Evolutionary conservation across 1,284 basidiomycete species (phyloP), one percentile per base, ranked within the genome.

Genomic region (Erythrobasidium hasegawianum): DNA sequence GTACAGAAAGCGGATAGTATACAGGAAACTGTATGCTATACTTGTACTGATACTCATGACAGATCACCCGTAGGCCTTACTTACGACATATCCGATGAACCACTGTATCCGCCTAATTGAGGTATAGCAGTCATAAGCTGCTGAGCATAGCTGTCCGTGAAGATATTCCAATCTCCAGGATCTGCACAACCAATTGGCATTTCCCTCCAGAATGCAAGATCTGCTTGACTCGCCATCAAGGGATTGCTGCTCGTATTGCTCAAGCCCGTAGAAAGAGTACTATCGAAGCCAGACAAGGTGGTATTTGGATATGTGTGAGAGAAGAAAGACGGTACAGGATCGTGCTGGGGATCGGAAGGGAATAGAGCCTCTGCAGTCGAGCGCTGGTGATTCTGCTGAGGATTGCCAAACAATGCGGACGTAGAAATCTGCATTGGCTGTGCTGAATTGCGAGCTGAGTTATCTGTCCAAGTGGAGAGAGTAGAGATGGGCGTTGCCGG

Each of bases 111-210:
- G 43, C 43, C 43, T 5, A 47, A 8, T 8, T 47, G 16, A 47
- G 43, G 43, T 24, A 47, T 47, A 18, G 43, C 43, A 24, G 43
- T 47, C 43, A 47, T 47, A 14, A 47, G 43, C 43, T 47, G 43
- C 50, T 64, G 53, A 16, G 61, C 61, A 41, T 64, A 65, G 24
- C 47, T 55, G 56, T 65, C 56, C 13, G 62, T 65, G 38, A 65
- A 65, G 54, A 50, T 57, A 26, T 41, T 52, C 62, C 62, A 65
- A 18, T 65, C 55, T 20, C 38, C 27, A 26, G 49, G 39, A 45
- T 65, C 62, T 53, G 45, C 62, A 24, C 50, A 53, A 43, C 62
- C 62, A 14, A 65, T 65, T 14, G 62, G 62, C 62, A 65, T 65
- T 26, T 65, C 62, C 43, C 62, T 20, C 62, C 62, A 65, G 38